These are phyloP conservation scores for Annona squamosa DNA, from an alignment of 164 flowering plant genomes.

Conservation along the genomic window DNA sequence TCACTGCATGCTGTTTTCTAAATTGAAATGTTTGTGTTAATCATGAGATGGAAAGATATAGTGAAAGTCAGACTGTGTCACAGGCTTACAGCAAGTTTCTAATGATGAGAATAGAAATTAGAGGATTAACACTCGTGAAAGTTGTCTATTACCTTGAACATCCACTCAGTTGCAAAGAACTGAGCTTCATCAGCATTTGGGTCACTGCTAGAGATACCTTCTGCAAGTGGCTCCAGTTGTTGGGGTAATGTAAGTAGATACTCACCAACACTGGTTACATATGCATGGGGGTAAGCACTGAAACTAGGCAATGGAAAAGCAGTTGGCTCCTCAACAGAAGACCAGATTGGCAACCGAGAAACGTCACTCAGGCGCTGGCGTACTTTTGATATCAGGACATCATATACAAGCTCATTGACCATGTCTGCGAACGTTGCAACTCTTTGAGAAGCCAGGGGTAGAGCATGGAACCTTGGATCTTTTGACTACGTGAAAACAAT, in stretches of 20 bases:
- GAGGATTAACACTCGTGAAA: not conserved
- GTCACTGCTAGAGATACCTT: constrained; percentile 71
- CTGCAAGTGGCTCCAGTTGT: constrained; percentile 97
- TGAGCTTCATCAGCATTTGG: constrained; percentile 83
- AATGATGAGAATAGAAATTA: not conserved
- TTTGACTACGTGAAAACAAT: constrained; percentile 62
- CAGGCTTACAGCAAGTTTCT: too few relatives aligned
- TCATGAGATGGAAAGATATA: not conserved
- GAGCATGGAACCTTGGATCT: constrained; percentile 99
- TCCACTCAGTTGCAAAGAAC: constrained; percentile 98
- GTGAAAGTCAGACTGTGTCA: too few relatives aligned
- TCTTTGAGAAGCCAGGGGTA: constrained; percentile 87
- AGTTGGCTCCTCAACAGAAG: constrained; percentile 70
- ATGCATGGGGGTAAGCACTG: constrained; percentile 85
- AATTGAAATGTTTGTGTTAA: too few relatives aligned
- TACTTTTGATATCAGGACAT: constrained; percentile 94
- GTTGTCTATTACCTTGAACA: constrained; percentile 77
- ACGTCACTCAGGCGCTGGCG: constrained; percentile 83
- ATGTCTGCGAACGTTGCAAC: constrained; percentile 85
- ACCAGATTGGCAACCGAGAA: constrained; percentile 85
- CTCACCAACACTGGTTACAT: constrained; percentile 90
- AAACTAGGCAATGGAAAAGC: constrained; percentile 79
- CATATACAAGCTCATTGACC: constrained; percentile 96
- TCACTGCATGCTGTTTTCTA: too few relatives aligned
- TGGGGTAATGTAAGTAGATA: constrained; percentile 98